Percentiles rank a stretch among this genome's conserved stretches.
Evolutionary conservation across 257 asterid genomes (phyloP).

Genomic region (Thymus mandschuricus): DNA sequence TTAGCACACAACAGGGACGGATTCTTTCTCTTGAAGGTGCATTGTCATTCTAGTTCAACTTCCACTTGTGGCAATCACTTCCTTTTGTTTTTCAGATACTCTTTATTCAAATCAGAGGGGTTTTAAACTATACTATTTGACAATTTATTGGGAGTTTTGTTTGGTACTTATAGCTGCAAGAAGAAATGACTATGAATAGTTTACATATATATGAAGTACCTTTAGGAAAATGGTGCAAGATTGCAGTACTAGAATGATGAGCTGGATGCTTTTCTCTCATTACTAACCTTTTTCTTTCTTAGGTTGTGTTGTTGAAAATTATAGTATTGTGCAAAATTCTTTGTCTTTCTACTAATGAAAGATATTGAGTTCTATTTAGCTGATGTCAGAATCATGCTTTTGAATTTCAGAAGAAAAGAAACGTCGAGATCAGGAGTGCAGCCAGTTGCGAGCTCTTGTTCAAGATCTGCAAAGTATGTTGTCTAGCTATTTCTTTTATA

Average conservation of each 20-base stretch:
- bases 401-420: slow-evolving; percentile 71
- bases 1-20: slow-evolving; percentile 80
- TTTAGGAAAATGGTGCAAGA: neutral
- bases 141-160: slow-evolving; percentile 5
- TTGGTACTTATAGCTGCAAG: neutral
- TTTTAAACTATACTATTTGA: slow-evolving; percentile 19
- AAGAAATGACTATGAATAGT: slow-evolving; percentile 11
- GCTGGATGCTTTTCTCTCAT: neutral
- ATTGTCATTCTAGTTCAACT: slow-evolving; percentile 27
- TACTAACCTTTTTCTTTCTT: slow-evolving; percentile 16
- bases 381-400: slow-evolving; percentile 31
- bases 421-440: slow-evolving; percentile 73
- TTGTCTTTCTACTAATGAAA: slow-evolving; percentile 16
- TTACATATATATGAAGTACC: slow-evolving; percentile 7
- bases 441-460: slow-evolving; percentile 78
- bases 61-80: slow-evolving; percentile 11
- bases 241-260: slow-evolving; percentile 15
- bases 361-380: slow-evolving; percentile 1
- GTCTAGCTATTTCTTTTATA: slow-evolving; percentile 25
- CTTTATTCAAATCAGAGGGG: slow-evolving; percentile 9
- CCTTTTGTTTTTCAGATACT: slow-evolving; percentile 1
- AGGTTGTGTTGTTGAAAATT: neutral
- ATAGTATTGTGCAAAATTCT: slow-evolving; percentile 5
- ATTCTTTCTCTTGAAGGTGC: slow-evolving; percentile 84
- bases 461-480: slow-evolving; percentile 87